Evolutionary conservation across 768 basidiomycete species (phyloP), one percentile per base, ranked within the genome.

Genomic region (Gyrodon lividus): DNA sequence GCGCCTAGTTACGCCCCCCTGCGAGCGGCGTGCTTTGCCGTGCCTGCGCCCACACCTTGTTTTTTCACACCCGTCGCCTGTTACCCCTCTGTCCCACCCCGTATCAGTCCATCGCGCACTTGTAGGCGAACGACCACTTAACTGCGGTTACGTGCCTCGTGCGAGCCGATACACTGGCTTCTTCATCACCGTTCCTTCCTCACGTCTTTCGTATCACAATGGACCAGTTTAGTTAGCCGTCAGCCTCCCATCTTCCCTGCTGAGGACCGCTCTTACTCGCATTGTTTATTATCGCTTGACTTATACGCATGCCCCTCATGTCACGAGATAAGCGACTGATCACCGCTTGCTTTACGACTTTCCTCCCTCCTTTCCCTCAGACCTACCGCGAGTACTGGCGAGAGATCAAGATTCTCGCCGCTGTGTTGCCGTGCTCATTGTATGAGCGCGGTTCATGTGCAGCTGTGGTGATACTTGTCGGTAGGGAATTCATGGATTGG

Each of bases 101-200:
- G 57, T 64, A 62, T 72, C 80, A 70, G 65, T 74, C 79, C 83
- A 74, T 79, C 70, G 62, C 64, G 62, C 68, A 77, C 80, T 82
- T 68, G 81, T 81, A 78, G 76, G 79, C 78, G 84, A 48, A 85
- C 84, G 85, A 87, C 84, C 86, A 80, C 86, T 88, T 89, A 51
- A 68, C 62, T 88, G 87, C 79, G 86, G 86, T 86, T 82, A 75
- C 82, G 84, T 83, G 78, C 78, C 79, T 85, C 83, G 82, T 76
- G 76, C 77, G 73, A 74, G 84, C 86, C 86, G 72, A 89, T 65
- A 87, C 88, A 85, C 75, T 66, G 86, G 86, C 64, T 78, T 72
- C 68, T 58, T 70, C 64, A 13, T 57, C 61, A 66, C 68, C 63
- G 9, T 67, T 59, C 52, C 68, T 66, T 56, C 20, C 45, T 34